These are phyloP conservation scores for Dichotomocladium elegans DNA, from an alignment of 371 early-diverging fungal genomes.

Conservation along the genomic window DNA sequence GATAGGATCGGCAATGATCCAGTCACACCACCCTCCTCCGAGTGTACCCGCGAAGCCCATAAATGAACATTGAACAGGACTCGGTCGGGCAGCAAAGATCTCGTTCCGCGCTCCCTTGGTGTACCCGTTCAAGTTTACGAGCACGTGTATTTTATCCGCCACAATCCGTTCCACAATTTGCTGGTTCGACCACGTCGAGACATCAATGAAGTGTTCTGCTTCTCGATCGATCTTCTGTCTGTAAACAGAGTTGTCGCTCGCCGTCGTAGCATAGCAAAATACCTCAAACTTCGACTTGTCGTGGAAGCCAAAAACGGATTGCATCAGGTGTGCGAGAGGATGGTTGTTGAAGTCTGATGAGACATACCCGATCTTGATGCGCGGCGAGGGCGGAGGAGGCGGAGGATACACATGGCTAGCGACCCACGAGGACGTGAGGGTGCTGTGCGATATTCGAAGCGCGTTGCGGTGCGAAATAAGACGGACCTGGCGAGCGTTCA, in stretches of 20 bases:
- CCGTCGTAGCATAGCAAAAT: conserved; percentile 82
- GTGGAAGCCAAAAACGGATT: conserved; percentile 91
- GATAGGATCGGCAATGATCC: conserved; percentile 84
- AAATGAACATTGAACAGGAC: conserved; percentile 84
- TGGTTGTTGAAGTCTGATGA: conserved; percentile 93
- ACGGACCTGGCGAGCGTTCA: conserved; percentile 79
- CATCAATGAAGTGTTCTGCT: conserved; percentile 77
- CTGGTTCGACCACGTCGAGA: conserved; percentile 69
- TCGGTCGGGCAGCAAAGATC: conserved; percentile 89
- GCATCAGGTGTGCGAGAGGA: conserved; percentile 90
- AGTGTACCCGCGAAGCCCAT: conserved; percentile 94
- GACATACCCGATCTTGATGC: conserved; percentile 79
- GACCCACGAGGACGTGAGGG: conserved; percentile 66
- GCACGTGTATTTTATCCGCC: conserved; percentile 79
- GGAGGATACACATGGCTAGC: conserved; percentile 72
- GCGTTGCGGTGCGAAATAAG: conserved; percentile 87
- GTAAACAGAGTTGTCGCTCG: conserved; percentile 76
- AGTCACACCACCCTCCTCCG: conserved; percentile 91
- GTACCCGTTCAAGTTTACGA: conserved; percentile 91
- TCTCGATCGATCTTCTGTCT: conserved; percentile 80
- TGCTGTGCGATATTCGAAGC: conserved; percentile 69
- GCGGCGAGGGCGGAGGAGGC: conserved; percentile 66
- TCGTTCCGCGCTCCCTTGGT: conserved; percentile 93
- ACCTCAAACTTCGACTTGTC: conserved; percentile 65
- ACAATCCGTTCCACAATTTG: conserved; percentile 75